Percentiles rank a stretch among this genome's conserved stretches.
Conservation (phyloP, 2,329 filamentous ascomycete species). For the Ophiostoma triangulosporum region DNA sequence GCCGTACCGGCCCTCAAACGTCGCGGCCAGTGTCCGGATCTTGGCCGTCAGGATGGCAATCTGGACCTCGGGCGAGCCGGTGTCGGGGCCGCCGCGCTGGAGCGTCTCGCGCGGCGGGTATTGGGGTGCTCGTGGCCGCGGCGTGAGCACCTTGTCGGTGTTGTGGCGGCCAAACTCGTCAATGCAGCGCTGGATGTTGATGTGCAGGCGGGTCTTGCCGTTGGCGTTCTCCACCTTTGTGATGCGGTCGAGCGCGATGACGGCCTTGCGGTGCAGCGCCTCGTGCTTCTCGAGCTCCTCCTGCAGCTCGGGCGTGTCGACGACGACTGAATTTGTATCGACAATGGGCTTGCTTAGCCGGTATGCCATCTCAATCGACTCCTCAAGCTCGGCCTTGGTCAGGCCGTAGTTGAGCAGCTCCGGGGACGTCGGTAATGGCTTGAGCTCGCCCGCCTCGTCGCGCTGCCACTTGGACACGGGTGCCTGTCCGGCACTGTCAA, state of each 20-base stretch:
- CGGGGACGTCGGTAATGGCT: constrained; percentile 32
- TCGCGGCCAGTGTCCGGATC: constrained; percentile 67
- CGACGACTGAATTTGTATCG: constrained; percentile 20
- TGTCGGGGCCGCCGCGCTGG: constrained; percentile 72
- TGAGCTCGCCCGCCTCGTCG: constrained; percentile 1
- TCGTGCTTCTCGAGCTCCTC: constrained; percentile 31
- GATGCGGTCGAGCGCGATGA: constrained; percentile 68
- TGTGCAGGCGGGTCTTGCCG: constrained; percentile 62
- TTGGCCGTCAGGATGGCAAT: constrained; percentile 90
- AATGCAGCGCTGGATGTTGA: constrained; percentile 75
- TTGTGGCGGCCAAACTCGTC: constrained; percentile 82
- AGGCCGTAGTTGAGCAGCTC: constrained; percentile 65
- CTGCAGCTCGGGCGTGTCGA: constrained; percentile 29
- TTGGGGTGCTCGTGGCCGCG: constrained; percentile 39
- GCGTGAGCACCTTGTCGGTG: constrained; percentile 59
- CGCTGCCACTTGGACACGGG: constrained; percentile 17
- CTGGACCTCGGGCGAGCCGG: constrained; percentile 94
- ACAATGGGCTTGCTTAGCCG: constrained; percentile 47
- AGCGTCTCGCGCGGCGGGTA: constrained; percentile 25
- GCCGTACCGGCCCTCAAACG: constrained; percentile 51
- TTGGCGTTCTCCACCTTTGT: constrained; percentile 63
- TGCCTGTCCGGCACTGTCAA: constrained; percentile 50
- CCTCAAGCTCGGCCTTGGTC: constrained; percentile 49
- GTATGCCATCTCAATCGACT: constrained; percentile 54
- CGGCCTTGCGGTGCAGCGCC: constrained; percentile 50